phyloP scores from a whole-genome alignment of 345 rosid species.

The Chamaenerion angustifolium region DNA sequence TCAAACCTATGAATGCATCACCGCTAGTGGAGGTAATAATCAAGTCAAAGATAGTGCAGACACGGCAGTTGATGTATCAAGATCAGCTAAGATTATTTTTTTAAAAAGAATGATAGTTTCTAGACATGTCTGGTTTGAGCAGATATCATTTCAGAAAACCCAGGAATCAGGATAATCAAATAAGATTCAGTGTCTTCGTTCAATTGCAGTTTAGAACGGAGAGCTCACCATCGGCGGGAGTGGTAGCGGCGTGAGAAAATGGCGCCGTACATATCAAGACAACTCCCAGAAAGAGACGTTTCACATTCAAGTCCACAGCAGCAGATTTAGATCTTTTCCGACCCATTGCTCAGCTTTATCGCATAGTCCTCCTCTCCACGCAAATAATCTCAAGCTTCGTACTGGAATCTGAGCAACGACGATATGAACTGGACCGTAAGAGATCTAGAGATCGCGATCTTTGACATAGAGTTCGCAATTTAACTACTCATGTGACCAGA shows the following conservation, averaged over 20 bases:
- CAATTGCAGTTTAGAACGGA: too few relatives aligned
- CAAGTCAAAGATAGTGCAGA: too few relatives aligned
- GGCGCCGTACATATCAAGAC: slow-evolving; percentile 41
- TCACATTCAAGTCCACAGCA: slow-evolving; percentile 18
- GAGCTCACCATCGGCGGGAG: slow-evolving; percentile 59
- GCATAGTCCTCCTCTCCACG: slow-evolving; percentile 7
- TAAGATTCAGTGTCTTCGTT: too few relatives aligned
- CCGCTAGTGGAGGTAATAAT: too few relatives aligned
- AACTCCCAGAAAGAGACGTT: slow-evolving; percentile 29
- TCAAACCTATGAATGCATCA: too few relatives aligned
- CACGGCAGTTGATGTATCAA: too few relatives aligned
- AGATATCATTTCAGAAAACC: too few relatives aligned
- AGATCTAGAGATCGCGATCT: background rate
- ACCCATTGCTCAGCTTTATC: slow-evolving; percentile 12
- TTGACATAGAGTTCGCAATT: background rate
- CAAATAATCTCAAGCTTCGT: background rate
- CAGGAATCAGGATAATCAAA: too few relatives aligned
- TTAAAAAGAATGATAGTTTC: too few relatives aligned
- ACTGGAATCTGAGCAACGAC: slow-evolving; percentile 6
- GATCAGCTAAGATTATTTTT: too few relatives aligned
- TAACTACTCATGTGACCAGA: background rate
- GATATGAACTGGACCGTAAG: background rate
- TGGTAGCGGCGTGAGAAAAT: slow-evolving; percentile 47
- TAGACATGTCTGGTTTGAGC: too few relatives aligned
- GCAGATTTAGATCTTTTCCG: slow-evolving; percentile 35